Conservation (phyloP, 257 asterid species). For the Fraxinus anomala region DNA sequence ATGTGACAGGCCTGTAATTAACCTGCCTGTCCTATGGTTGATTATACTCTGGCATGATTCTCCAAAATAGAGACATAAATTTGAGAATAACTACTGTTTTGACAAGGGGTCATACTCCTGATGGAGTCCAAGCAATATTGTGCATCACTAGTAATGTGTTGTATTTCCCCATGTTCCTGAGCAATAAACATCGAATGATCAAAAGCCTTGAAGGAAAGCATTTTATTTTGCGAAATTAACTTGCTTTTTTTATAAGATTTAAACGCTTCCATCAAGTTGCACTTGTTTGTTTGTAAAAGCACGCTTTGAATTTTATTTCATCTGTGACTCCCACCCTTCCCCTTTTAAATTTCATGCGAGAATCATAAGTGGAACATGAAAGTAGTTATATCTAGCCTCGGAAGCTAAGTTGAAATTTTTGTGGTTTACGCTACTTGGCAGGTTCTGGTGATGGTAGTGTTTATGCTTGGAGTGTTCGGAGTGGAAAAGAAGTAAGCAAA, state of each 20-base stretch:
- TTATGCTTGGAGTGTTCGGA: constrained; percentile 91
- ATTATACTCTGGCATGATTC: background rate
- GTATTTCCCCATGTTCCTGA: background rate
- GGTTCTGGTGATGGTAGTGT: constrained; percentile 99
- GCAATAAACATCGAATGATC: constrained; percentile 13
- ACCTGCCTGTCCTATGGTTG: background rate
- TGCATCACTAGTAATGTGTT: background rate
- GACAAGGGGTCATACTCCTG: constrained; percentile 4
- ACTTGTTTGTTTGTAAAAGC: constrained; percentile 14
- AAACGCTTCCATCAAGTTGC: constrained; percentile 8
- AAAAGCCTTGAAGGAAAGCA: background rate
- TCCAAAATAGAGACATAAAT: background rate
- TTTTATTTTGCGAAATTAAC: constrained; percentile 2
- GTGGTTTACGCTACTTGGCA: constrained; percentile 43
- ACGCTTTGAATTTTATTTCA: background rate
- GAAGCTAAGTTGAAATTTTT: constrained; percentile 26
- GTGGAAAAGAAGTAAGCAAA: constrained; percentile 82
- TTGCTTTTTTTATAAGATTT: background rate
- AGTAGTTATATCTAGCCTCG: constrained; percentile 15
- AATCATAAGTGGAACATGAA: constrained; percentile 1
- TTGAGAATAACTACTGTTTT: background rate
- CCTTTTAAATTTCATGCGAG: constrained; percentile 6
- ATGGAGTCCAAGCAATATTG: constrained; percentile 1
- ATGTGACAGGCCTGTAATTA: background rate
- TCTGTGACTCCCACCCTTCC: constrained; percentile 9